Base-by-base conservation (phyloP, 2,329 filamentous ascomycete species). In the Aureobasidium sp. region DNA sequence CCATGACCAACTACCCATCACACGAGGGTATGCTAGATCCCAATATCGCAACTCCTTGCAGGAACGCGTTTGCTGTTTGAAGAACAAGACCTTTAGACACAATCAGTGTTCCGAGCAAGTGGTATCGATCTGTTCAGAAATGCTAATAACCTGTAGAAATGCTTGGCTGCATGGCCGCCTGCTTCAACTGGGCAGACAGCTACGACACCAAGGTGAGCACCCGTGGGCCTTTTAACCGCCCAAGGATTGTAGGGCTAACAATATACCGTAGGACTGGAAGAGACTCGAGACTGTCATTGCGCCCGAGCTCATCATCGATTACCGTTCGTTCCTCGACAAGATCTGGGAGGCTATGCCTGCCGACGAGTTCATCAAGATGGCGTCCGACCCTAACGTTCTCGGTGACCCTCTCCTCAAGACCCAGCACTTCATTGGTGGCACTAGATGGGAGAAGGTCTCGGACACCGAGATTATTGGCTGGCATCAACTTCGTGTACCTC, bases 241-340 rank as follows among this genome's bases (percentile, higher is more conserved):
- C 29, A 8, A 20, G 32, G n/a, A 34, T 23, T 12, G 2, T 13
- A 20, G 29, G 36, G 17, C 27, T 51, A 27, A 50, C 27, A 51
- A 51, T 29, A 23, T 13, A 4, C 26, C 26, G 23, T 47, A 65
- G 74, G 82, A 87, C 75, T 87, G 84, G 84, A 76, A 78, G 15
- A 80, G 83, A 57, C 79, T 87, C 32, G 70, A 76, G 66, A 82
- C 80, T 65, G 83, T 81, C 76, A 85, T 89, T 66, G 85, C 86
- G 2, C 85, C 86, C 1, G 85, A 81, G 52, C 65, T 70, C 34
- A 72, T 87, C 80, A 81, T 91, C 68, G 88, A 91, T 78, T 91
- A 91, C 80, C 78, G 72, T 66, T 84, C 72, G 15, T 79, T 83
- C 68, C 74, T 83, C 64, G 74, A 78, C 73, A 80, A 82, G 72